Evolutionary conservation across 345 rosid genomes (phyloP).

Genomic region (Citrus sinensis): DVS_A1.0 CM039162.1:18779501-18780000

Average conservation of each 20-base stretch:
- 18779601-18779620: constrained; percentile 41
- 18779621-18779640: constrained; percentile 54
- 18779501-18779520: constrained; percentile 31
- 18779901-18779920: neutral
- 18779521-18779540: constrained; percentile 13
- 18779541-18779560: constrained; percentile 29
- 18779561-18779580: constrained; percentile 54
- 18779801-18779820: constrained; percentile 84
- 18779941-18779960: neutral
- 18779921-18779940: neutral
- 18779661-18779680: constrained; percentile 53
- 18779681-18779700: constrained; percentile 19
- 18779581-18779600: constrained; percentile 46
- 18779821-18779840: neutral
- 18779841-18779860: neutral
- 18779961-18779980: neutral
- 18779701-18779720: constrained; percentile 53
- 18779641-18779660: constrained; percentile 81
- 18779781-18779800: constrained; percentile 69
- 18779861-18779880: neutral
- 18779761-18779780: constrained; percentile 79
- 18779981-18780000: neutral
- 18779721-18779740: constrained; percentile 58
- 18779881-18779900: no score
- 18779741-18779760: constrained; percentile 71